phyloP scores from a whole-genome alignment of 1,139 yeast species.

The Lodderomyces pseudojiufengensis region DNA sequence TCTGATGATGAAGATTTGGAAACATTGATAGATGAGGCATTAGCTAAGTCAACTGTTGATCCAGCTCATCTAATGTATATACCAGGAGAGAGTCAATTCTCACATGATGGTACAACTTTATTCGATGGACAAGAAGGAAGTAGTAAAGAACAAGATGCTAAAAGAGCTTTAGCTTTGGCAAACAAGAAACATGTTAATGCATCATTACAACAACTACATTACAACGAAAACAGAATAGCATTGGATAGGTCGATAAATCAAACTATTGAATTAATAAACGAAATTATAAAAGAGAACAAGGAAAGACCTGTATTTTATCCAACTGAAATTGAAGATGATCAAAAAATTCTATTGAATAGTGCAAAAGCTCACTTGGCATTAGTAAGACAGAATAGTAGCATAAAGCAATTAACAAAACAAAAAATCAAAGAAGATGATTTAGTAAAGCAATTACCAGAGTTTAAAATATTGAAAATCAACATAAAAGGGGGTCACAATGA shows the following conservation, averaged over 20 bases:
- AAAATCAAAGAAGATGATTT: conserved; percentile 18
- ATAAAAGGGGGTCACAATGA: conserved; percentile 49
- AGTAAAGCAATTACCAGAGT: conserved; percentile 32
- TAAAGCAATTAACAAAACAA: conserved; percentile 31
- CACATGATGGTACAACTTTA: conserved; percentile 25
- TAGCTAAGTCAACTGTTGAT: conserved; percentile 2
- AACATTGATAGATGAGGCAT: conserved; percentile 15
- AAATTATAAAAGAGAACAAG: conserved; percentile 53
- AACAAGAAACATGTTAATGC: conserved; percentile 25
- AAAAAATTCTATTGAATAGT: conserved; percentile 40
- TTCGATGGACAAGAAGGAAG: conserved; percentile 24
- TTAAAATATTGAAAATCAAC: conserved; percentile 62
- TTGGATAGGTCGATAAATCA: conserved; percentile 61
- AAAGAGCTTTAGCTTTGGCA: conserved; percentile 1
- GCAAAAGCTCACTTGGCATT: conserved; percentile 49
- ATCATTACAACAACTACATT: conserved; percentile 63
- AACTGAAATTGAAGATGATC: conserved; percentile 32
- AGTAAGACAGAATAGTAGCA: conserved; percentile 39
- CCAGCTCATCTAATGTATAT: conserved; percentile 32
- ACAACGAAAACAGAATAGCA: conserved; percentile 61
- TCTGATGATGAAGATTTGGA: conserved; percentile 17
- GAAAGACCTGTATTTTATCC: conserved; percentile 69
- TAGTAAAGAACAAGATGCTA: conserved; percentile 1
- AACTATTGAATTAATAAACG: conserved; percentile 50
- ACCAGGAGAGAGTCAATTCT: conserved; percentile 28